A percentile compares a stretch with the other conserved stretches of the same genome.
phyloP scores from a whole-genome alignment of 1,284 basidiomycete genomes.

The Hemileia vastatrix region DNA sequence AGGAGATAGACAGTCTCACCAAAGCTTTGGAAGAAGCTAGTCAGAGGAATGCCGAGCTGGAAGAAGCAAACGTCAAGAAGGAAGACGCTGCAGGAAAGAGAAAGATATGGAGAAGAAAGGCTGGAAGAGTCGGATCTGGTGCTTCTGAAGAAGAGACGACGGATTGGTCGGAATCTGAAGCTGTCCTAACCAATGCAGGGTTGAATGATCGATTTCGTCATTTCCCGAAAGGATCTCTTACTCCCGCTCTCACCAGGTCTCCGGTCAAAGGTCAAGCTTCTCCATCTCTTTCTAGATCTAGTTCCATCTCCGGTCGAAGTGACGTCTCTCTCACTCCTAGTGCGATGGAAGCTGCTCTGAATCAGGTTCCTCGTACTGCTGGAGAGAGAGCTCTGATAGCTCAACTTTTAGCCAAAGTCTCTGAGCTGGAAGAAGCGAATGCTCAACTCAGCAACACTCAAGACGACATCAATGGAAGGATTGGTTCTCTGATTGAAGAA shows the following conservation, averaged over 20 bases:
- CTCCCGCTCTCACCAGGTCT: neutral
- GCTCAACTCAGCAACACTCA: constrained; percentile 29
- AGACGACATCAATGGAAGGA: constrained; percentile 31
- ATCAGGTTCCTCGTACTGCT: neutral
- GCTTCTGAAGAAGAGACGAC: neutral
- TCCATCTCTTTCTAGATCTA: neutral
- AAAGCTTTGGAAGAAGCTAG: constrained; percentile 34
- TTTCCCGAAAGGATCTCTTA: neutral
- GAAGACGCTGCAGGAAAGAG: neutral
- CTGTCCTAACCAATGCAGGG: neutral
- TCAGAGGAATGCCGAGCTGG: constrained; percentile 33
- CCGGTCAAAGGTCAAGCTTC: neutral
- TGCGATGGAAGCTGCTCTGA: neutral
- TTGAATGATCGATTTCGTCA: neutral
- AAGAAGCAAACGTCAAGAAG: constrained; percentile 10
- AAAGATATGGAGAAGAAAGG: constrained; percentile 11
- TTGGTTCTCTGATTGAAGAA: constrained; percentile 34
- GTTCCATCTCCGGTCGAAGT: neutral
- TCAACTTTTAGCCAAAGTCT: constrained; percentile 35
- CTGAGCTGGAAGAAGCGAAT: constrained; percentile 37
- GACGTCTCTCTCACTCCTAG: neutral
- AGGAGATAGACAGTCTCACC: constrained; percentile 35
- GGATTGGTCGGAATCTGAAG: constrained; percentile 6
- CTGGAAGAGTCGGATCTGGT: neutral
- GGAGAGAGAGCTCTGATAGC: constrained; percentile 31